Conservation (phyloP, 2,329 filamentous ascomycete species). For the Thermomyces lanuginosus region DNA sequence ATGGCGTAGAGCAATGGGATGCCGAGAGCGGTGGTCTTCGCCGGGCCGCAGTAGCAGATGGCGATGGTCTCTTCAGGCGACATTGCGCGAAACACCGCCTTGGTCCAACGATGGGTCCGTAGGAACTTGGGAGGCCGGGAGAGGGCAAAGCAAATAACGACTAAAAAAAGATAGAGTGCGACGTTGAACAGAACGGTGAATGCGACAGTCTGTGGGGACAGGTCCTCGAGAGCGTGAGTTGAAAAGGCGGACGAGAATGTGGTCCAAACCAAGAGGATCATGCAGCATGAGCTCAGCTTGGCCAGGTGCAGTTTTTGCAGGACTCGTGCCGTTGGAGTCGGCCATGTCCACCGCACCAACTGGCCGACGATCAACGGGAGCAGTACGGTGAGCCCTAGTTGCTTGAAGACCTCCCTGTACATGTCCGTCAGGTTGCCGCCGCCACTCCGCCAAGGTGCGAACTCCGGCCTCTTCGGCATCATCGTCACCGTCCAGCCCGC, state of each 20-base stretch:
- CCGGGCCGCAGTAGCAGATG: constrained; percentile 56
- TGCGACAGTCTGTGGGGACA: constrained; percentile 44
- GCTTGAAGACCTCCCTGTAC: constrained; percentile 51
- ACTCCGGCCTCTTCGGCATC: constrained; percentile 29
- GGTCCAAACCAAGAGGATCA: constrained; percentile 38
- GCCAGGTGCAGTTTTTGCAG: constrained; percentile 38
- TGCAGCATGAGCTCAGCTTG: constrained; percentile 29
- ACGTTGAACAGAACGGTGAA: constrained; percentile 54
- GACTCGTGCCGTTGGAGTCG: constrained; percentile 22
- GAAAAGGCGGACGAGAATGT: constrained; percentile 37
- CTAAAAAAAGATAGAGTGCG: constrained; percentile 48
- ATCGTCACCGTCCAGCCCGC: constrained; percentile 44
- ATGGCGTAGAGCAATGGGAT: constrained; percentile 54
- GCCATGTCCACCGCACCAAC: constrained; percentile 39
- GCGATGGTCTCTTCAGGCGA: constrained; percentile 48
- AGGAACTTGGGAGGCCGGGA: constrained; percentile 25
- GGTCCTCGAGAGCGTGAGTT: constrained; percentile 42
- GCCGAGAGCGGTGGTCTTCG: constrained; percentile 55
- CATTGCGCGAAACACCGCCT: constrained; percentile 22
- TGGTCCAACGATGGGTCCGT: constrained; percentile 8
- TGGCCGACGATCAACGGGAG: constrained; percentile 49
- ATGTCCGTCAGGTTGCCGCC: constrained; percentile 41
- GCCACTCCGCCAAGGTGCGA: constrained; percentile 28
- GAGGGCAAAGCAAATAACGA: constrained; percentile 37
- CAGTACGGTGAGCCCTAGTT: constrained; percentile 51